phyloP scores from a whole-genome alignment of 1,139 yeast genomes.

The Taphrina deformans region DNA sequence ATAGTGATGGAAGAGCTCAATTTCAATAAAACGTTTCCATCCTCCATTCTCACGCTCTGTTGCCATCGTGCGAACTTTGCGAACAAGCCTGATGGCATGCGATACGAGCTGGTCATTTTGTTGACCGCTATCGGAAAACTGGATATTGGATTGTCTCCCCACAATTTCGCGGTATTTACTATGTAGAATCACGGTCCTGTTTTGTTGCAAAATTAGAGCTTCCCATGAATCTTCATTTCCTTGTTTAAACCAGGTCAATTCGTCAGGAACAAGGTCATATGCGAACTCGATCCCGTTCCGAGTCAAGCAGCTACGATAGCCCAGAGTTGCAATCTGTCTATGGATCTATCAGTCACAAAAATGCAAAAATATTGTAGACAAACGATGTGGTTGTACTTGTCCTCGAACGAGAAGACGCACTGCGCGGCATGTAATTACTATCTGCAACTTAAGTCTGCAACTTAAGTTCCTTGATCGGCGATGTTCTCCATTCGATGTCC shows the following conservation, averaged over 20 bases:
- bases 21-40: conserved; percentile 8
- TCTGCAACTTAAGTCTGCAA: too few species aligned
- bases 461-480: conserved; percentile 7
- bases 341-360: not conserved
- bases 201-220: conserved; percentile 8
- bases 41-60: conserved; percentile 10
- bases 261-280: not conserved
- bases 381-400: conserved; percentile 9
- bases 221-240: conserved; percentile 6
- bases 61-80: conserved; percentile 16
- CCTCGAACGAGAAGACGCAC: conserved; percentile 9
- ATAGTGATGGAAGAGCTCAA: conserved; percentile 13
- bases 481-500: not conserved
- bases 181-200: conserved; percentile 11
- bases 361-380: not conserved
- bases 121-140: not conserved
- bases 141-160: conserved; percentile 1
- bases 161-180: not conserved
- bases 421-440: conserved; percentile 9
- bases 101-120: conserved; percentile 6
- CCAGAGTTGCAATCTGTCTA: conserved; percentile 11
- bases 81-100: conserved; percentile 8
- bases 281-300: conserved; percentile 8
- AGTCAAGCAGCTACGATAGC: conserved; percentile 12
- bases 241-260: not conserved